Evolutionary conservation across 164 flowering plant genomes (phyloP).

Genomic region (Pachysandra terminalis): DNA sequence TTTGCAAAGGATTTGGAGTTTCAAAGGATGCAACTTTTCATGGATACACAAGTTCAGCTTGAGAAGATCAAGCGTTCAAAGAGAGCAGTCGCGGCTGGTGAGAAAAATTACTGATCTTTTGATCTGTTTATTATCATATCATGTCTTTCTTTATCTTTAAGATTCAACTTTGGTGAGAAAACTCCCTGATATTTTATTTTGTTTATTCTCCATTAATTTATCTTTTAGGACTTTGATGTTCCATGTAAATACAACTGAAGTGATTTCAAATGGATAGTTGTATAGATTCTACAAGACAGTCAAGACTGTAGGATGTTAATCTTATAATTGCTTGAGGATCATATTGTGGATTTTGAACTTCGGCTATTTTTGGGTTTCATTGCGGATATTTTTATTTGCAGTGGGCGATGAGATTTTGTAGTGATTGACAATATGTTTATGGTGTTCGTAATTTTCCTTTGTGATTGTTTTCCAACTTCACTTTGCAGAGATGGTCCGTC

Average conservation of each 20-base stretch:
- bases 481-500: background rate
- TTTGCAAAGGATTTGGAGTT: slow-evolving; percentile 58
- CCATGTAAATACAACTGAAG: too few relatives aligned
- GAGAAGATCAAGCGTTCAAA: slow-evolving; percentile 50
- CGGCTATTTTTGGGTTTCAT: background rate
- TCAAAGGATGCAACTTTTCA: slow-evolving; percentile 60
- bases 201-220: too few relatives aligned
- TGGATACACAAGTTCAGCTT: slow-evolving; percentile 62
- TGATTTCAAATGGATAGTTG: too few relatives aligned
- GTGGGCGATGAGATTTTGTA: background rate
- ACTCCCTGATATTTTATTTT: too few relatives aligned
- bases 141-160: background rate
- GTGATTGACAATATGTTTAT: background rate
- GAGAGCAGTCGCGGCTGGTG: slow-evolving; percentile 37
- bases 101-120: slow-evolving; percentile 13
- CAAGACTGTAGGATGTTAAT: too few relatives aligned
- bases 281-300: too few relatives aligned
- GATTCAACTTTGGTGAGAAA: background rate
- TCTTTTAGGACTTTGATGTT: too few relatives aligned
- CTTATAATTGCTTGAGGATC: background rate
- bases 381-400: too few relatives aligned
- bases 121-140: too few relatives aligned
- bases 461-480: background rate
- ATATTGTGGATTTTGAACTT: background rate
- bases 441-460: background rate